phyloP scores from a whole-genome alignment of 2,329 filamentous ascomycete genomes.

The Diaporthe destruens region DNA sequence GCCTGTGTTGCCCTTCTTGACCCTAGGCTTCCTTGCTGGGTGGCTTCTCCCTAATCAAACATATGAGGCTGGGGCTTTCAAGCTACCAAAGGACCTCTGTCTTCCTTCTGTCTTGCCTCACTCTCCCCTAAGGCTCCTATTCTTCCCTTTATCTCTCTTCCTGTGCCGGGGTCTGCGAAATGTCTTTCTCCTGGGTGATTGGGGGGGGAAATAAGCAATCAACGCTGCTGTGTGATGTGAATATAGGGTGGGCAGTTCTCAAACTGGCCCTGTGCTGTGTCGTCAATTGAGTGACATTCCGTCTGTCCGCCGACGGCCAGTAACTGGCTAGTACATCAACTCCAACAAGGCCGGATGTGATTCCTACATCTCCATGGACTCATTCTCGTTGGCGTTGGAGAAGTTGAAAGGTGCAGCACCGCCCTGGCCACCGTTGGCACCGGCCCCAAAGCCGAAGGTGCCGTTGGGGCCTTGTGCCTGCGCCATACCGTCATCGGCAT shows the following conservation, averaged over 20 bases:
- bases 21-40: slow-evolving; percentile 44
- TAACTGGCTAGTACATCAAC: slow-evolving; percentile 23
- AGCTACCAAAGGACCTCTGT: slow-evolving; percentile 70
- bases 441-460: slow-evolving; percentile 84
- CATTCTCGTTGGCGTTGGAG: slow-evolving; percentile 78
- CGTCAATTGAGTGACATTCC: slow-evolving; percentile 42
- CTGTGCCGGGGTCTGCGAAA: slow-evolving; percentile 36
- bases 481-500: slow-evolving; percentile 84
- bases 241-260: slow-evolving; percentile 46
- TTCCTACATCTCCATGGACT: slow-evolving; percentile 75
- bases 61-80: slow-evolving; percentile 72
- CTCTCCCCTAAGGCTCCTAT: background rate
- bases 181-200: slow-evolving; percentile 36
- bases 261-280: slow-evolving; percentile 48
- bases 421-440: slow-evolving; percentile 73
- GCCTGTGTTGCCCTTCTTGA: slow-evolving; percentile 45
- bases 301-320: slow-evolving; percentile 21
- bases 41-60: slow-evolving; percentile 42
- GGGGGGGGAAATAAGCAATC: slow-evolving; percentile 46
- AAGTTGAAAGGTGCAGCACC: slow-evolving; percentile 85
- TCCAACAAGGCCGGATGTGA: slow-evolving; percentile 1
- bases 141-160: slow-evolving; percentile 46
- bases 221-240: slow-evolving; percentile 51
- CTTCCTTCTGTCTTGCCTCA: background rate
- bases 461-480: slow-evolving; percentile 77